Evolutionary conservation across 768 basidiomycete genomes (phyloP), one percentile per base, ranked within the genome.

Genomic region (Royoungia palumana): DNA sequence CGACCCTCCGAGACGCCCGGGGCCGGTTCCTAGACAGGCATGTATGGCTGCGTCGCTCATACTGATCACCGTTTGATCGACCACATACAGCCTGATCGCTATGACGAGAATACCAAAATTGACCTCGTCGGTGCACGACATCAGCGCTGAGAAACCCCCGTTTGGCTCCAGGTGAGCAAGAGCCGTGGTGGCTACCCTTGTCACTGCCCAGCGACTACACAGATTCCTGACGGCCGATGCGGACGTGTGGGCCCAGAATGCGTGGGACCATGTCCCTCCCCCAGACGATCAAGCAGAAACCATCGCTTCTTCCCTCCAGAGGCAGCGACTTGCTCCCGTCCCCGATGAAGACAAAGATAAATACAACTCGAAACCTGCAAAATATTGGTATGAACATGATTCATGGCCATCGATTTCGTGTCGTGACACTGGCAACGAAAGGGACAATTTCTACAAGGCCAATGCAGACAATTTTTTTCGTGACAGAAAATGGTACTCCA

Each of bases 381-480:
- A 74, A 49, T 76, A 85, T 57, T 91, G 89, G 89, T 88, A 53
- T 44, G 71, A 34, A 12, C 39, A 17, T 7, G 21, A 13, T 22
- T 36, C 61, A 66, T 56, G n/a, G 51, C 17, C 67, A 69, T 57
- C 59, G 69, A 47, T 53, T 55, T 4, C 51, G 54, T 39, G 63
- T 42, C 11, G 30, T 58, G 24, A 64, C 54, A 68, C 7, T 59
- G 11, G 60, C 6, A 49, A n/a, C 53, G 6, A 69, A 55, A 96
- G 94, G 94, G 89, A 98, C 63, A 83, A 83, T 47, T 97, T 98
- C 60, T 98, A 99, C 75, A 85, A 87, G 59, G 76, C 75, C 45
- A 94, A 95, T 53, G 75, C 81, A 19, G 78, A 72, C 61, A 94
- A 94, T 57, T 98, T 99, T 70, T 99, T 98, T 74, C 85, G 89